Percentiles rank a stretch among this genome's conserved stretches.
Conservation (phyloP, 2,329 filamentous ascomycete genomes). For the Phialophora chinensis region DNA sequence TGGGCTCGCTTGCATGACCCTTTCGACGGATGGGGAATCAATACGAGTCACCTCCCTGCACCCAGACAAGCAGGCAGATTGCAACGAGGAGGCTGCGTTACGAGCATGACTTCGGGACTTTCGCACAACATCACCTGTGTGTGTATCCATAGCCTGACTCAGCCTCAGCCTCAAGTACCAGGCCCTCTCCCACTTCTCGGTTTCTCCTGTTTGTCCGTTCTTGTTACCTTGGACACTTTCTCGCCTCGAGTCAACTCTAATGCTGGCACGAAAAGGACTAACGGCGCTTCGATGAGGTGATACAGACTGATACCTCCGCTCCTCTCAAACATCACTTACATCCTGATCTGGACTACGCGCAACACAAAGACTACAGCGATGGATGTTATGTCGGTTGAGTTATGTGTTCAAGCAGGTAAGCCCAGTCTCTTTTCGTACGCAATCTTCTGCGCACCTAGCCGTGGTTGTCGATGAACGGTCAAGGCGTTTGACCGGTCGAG, state of each 20-base stretch:
- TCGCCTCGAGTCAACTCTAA: neutral
- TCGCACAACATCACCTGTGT: constrained; percentile 1
- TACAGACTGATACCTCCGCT: neutral
- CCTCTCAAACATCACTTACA: neutral
- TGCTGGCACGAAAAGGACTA: neutral
- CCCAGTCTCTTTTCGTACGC: neutral
- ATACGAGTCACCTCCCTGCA: constrained; percentile 18
- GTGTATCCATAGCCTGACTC: constrained; percentile 15
- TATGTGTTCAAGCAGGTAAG: constrained; percentile 36
- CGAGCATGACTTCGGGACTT: constrained; percentile 23
- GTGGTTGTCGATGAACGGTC: neutral
- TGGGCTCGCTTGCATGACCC: constrained; percentile 15
- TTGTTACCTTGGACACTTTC: constrained; percentile 1
- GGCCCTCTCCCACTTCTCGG: constrained; percentile 15
- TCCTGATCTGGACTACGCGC: neutral
- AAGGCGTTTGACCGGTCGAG: neutral
- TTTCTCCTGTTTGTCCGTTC: constrained; percentile 10
- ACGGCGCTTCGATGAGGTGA: constrained; percentile 7
- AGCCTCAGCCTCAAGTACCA: constrained; percentile 31
- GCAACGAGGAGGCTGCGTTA: neutral
- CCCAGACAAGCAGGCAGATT: constrained; percentile 12
- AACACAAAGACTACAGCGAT: constrained; percentile 16
- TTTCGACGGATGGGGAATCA: neutral
- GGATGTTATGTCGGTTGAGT: constrained; percentile 34
- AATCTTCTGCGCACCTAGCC: no score